A percentile compares a stretch with the other conserved stretches of the same genome.
Conservation (phyloP, 202 grass and related monocot species). For the Carex arenaria region DNA sequence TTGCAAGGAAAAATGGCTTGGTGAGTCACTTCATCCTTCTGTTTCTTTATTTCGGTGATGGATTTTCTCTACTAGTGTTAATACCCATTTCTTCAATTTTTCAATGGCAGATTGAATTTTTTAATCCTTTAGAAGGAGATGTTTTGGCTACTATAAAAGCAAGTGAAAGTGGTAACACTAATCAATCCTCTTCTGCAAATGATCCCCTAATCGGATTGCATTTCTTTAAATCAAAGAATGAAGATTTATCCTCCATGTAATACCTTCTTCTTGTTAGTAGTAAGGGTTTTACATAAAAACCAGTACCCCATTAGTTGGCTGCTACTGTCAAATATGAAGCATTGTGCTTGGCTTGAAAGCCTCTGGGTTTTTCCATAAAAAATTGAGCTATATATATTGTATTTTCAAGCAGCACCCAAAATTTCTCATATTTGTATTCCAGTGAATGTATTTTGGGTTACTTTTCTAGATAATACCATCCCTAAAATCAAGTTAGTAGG, state of each 20-base stretch:
- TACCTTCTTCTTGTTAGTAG: neutral
- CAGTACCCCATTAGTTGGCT: neutral
- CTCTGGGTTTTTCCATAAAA: neutral
- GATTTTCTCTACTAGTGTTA: neutral
- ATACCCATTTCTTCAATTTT: constrained; percentile 15
- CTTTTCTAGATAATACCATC: neutral
- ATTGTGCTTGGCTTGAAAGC: neutral
- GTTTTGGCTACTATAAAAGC: constrained; percentile 46
- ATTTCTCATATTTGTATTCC: neutral
- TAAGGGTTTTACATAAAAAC: neutral
- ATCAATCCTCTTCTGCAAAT: constrained; percentile 6
- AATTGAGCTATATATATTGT: neutral
- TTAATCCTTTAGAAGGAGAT: constrained; percentile 72
- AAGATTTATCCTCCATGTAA: constrained; percentile 48
- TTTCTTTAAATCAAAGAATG: constrained; percentile 58
- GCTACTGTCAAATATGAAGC: neutral
- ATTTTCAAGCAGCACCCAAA: neutral
- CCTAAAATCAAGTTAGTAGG: neutral
- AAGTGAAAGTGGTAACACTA: neutral
- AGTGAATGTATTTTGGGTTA: neutral
- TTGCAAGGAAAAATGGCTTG: constrained; percentile 79
- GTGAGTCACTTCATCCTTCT: constrained; percentile 34
- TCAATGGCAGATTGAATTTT: constrained; percentile 62
- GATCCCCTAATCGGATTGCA: constrained; percentile 59
- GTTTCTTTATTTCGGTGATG: neutral